Conservation (phyloP, 371 early-diverging fungal genomes). For the Phascolomyces articulosus region DNA sequence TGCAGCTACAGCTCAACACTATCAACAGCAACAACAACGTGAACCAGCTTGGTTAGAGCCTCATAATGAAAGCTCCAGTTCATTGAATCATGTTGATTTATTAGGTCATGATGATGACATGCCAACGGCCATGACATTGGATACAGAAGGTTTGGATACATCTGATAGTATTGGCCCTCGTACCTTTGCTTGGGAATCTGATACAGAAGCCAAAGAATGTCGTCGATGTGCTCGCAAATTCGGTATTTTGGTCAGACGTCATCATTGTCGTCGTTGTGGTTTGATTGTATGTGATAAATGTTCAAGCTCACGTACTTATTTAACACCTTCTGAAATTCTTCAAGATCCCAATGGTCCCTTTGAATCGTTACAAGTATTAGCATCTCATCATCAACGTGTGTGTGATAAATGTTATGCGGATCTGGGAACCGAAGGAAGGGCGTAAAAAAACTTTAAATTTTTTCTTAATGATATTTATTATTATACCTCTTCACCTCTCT, state of each 20-base stretch:
- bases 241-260: slow-evolving; percentile 68
- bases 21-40: not conserved
- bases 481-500: slow-evolving; percentile 2
- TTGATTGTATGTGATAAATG: slow-evolving; percentile 79
- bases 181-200: slow-evolving; percentile 71
- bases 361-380: slow-evolving; percentile 32
- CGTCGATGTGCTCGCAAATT: slow-evolving; percentile 70
- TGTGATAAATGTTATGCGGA: slow-evolving; percentile 59
- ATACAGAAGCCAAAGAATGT: slow-evolving; percentile 67
- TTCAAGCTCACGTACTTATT: slow-evolving; percentile 58
- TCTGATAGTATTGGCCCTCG: slow-evolving; percentile 14
- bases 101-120: slow-evolving; percentile 25
- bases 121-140: not conserved
- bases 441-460: slow-evolving; percentile 12
- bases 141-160: not conserved
- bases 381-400: slow-evolving; percentile 59
- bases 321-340: slow-evolving; percentile 54
- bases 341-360: slow-evolving; percentile 48
- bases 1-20: too few species aligned
- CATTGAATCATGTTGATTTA: slow-evolving; percentile 36
- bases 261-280: slow-evolving; percentile 91
- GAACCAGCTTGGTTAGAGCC: slow-evolving; percentile 4
- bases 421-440: slow-evolving; percentile 20
- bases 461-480: not conserved
- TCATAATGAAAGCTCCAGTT: slow-evolving; percentile 15